Evolutionary conservation across 495 filamentous ascomycete genomes (phyloP), one percentile per base, ranked within the genome.

Genomic region (Podospora didyma): DNA sequence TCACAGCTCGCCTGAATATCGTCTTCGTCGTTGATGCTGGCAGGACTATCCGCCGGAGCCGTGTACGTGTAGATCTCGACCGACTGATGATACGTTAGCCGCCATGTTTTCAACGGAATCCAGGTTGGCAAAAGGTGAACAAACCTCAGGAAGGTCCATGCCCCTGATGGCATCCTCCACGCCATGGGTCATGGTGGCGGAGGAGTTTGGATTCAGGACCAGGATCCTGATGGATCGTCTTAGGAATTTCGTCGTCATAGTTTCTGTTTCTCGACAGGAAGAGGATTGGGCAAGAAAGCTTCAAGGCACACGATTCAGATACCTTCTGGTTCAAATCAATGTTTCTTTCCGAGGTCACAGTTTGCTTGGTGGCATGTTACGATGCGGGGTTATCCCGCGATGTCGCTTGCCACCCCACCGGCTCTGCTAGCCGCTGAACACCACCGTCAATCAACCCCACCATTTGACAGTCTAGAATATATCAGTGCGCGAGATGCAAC

Each of bases 201-300:
- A 92, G 22, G 90, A 93, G 72, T 97, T 97, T 31, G 93, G 93
- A 64, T 97, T 97, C 69, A 97, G 83, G 60, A 96, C 79, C 61
- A 96, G 74, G 62, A 96, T 89, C 45, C 69, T 75, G 56, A 58
- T 63, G 45, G 51, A 64, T 26, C 70, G 67, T 26, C 66, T 48
- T 23, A 70, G 59, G n/a, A 61, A 52, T 20, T 52, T 52, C 22
- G 64, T 68, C 6, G 62, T 31, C 73, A 76, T 75, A 31, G 16
- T 66, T 44, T 11, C 35, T 45, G 20, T 12, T n/a, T 35, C 26
- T 31, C 26, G 26, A 9, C 26, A 9, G 3, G 9, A 31, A 31
- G 26, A 31, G 26, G 4, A 4, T 31, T 3, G 26, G 26, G 26
- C 3, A 31, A 3, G 26, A 31, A 31, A 31, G 26, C 26, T 31